A percentile compares a stretch with the other conserved stretches of the same genome.
phyloP scores from a whole-genome alignment of 805 yeast genomes.

The Cyberlindnera subsufficiens region DNA sequence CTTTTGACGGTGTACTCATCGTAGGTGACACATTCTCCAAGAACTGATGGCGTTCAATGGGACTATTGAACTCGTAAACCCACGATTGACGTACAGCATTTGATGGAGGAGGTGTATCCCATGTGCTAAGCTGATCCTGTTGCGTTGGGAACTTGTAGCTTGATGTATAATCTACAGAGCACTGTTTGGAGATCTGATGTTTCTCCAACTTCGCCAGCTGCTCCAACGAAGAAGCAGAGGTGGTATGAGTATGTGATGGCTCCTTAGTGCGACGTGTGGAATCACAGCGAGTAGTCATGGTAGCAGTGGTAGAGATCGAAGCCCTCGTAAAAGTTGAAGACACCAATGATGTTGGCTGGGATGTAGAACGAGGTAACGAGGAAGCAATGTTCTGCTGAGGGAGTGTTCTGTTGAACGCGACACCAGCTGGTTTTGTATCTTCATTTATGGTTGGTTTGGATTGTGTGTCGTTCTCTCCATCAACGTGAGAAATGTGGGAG shows the following conservation, averaged over 20 bases:
- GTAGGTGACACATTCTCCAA: not conserved
- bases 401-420: slow-evolving; percentile 19
- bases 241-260: slow-evolving; percentile 6
- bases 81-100: slow-evolving; percentile 21
- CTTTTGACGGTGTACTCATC: not conserved
- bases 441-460: not conserved
- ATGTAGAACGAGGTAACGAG: slow-evolving; percentile 14
- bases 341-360: slow-evolving; percentile 16
- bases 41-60: slow-evolving; percentile 6
- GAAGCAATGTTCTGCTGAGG: slow-evolving; percentile 1
- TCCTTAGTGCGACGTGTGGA: slow-evolving; percentile 11
- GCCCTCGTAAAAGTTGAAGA: slow-evolving; percentile 15
- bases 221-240: slow-evolving; percentile 18
- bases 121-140: slow-evolving; percentile 3
- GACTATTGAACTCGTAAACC: slow-evolving; percentile 16
- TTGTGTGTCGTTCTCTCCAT: slow-evolving; percentile 8
- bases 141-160: slow-evolving; percentile 2
- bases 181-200: slow-evolving; percentile 18
- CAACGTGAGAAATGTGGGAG: slow-evolving; percentile 35
- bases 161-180: slow-evolving; percentile 10
- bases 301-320: slow-evolving; percentile 21
- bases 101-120: slow-evolving; percentile 20
- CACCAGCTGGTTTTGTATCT: slow-evolving; percentile 3
- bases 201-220: slow-evolving; percentile 19
- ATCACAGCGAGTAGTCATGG: not conserved